Base-by-base conservation (phyloP, 192 early-diverging fungal genomes). In the Lobosporangium transversale region DNA sequence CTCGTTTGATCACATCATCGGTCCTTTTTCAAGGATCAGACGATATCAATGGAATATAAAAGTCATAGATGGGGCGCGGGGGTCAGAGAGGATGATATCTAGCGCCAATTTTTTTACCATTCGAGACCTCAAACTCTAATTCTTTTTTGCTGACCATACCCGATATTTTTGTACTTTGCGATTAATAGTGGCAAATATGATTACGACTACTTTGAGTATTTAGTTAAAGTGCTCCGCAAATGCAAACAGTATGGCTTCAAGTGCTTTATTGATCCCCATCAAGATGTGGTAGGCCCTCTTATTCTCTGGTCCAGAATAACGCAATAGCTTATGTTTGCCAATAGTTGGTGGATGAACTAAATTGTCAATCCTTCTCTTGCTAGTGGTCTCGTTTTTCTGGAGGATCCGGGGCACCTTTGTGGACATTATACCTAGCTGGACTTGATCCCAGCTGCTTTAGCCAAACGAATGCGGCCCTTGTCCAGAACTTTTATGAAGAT, bases 341-440 rank as follows among this genome's bases (percentile, higher is more conserved):
- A n/a, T n/a, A 4, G 15, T 50, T 50, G 23, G 48, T 27, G 23
- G 23, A 9, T 42, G 52, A 42, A 42, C 35, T 27, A 42, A 37
- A n/a, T 8, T 10, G 12, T 36, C 24, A 24, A 11, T 30, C 27
- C 18, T 18, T 47, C 42, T 47, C n/a, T 14, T 17, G 2, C n/a
- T 66, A 86, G 83, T 88, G 87, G 87, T 87, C 87, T 30, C 68
- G 87, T 26, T 83, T 82, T 30, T 80, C 78, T 30, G 87, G 87
- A 3, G 87, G 87, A 1, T 86, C 85, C n/a, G 87, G 87, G 5
- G 83, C 83, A 26, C 87, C 87, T 14, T 71, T 80, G 6, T 88
- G 87, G 87, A 86, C 85, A 11, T 36, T 85, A 29, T 21, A 75
- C 32, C 53, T 86, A 36, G 87, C 71, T 26, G 87, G 87, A 51